Base-by-base conservation (phyloP, 208 protist genomes). In the Leishmania arabica region DNA sequence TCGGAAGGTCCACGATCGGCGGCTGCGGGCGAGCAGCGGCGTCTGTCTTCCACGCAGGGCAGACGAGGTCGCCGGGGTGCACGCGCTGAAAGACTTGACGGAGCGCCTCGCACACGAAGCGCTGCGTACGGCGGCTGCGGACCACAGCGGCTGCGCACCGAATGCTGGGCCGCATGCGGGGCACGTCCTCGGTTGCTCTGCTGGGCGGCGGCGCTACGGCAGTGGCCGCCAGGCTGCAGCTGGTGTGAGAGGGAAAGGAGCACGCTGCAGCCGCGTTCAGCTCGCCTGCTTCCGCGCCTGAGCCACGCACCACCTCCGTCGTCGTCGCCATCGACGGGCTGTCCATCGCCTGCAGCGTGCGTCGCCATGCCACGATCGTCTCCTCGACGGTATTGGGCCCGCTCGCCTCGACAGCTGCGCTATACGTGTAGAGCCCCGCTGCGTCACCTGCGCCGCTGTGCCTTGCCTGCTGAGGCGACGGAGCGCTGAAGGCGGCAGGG, bases 401-500 rank as follows among this genome's bases (percentile, higher is more conserved):
- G 37, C 47, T 53, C 1, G 77, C 74, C 2, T 75, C 78, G 6
- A 82, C 82, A 5, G 68, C 82, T 66, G 77, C 64, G 51, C 82
- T 78, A 45, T 79, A 86, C 9, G 78, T 82, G 78, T 79, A 82
- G 75, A 47, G 34, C 37, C 51, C 21, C 73, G 54, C 31, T 49
- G 47, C 37, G 54, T 21, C 53, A 47, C 49, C 21, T 62, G 34
- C 53, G 5, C 37, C 54, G 56, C 27, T 42, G 31, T 68, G 58
- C 56, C 37, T 31, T 66, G 42, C 37, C 42, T 34, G 40, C 69
- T 51, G 69, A 11, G 69, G 51, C 24, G 45, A 13, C 45, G 31
- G 69, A 7, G 42, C 13, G 11, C 45, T 53, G 24, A 31, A 3
- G 15, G 31, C 40, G 21, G 66, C 17, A 42, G 24, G 40, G 27